Percentiles rank a stretch among this genome's conserved stretches.
These are phyloP conservation scores for Calamus simplicifolius DNA, from an alignment of 176 grass and related monocot species.

Conservation along the genomic window DNA sequence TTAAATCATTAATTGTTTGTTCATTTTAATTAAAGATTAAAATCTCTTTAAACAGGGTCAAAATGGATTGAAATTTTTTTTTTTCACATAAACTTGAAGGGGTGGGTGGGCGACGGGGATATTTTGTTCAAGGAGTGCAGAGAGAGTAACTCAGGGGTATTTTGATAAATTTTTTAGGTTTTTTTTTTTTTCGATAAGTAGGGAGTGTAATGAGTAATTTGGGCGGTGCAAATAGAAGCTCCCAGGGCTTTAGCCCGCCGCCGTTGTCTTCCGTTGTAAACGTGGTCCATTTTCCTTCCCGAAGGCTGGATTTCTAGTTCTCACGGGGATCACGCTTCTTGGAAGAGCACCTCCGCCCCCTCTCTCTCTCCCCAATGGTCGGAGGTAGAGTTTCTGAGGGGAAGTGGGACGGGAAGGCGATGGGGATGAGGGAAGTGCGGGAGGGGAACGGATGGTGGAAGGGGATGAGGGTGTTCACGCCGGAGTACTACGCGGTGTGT, in stretches of 20 bases:
- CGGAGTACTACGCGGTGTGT: conserved; percentile 86
- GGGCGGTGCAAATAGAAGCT: no score
- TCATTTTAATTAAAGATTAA: no score
- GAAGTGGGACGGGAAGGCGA: conserved; percentile 1
- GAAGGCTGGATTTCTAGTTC: background rate
- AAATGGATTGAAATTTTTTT: no score
- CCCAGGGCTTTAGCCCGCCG: background rate
- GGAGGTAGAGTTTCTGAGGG: background rate
- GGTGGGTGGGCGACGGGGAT: no score
- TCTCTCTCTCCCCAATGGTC: background rate
- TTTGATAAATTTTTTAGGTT: no score
- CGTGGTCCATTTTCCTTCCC: conserved; percentile 8
- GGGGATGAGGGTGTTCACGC: conserved; percentile 66
- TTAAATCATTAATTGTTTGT: no score
- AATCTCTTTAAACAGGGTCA: no score
- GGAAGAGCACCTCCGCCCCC: background rate
- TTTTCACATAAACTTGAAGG: no score
- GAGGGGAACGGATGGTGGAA: conserved; percentile 6
- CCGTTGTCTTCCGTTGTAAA: background rate
- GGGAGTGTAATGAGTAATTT: no score
- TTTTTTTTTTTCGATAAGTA: no score
- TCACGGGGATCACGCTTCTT: background rate
- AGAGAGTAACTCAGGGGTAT: no score
- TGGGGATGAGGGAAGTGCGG: conserved; percentile 20
- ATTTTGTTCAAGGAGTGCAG: no score